Evolutionary conservation across 2,329 filamentous ascomycete species (phyloP).

Genomic region (Diaporthe sp.): DNA sequence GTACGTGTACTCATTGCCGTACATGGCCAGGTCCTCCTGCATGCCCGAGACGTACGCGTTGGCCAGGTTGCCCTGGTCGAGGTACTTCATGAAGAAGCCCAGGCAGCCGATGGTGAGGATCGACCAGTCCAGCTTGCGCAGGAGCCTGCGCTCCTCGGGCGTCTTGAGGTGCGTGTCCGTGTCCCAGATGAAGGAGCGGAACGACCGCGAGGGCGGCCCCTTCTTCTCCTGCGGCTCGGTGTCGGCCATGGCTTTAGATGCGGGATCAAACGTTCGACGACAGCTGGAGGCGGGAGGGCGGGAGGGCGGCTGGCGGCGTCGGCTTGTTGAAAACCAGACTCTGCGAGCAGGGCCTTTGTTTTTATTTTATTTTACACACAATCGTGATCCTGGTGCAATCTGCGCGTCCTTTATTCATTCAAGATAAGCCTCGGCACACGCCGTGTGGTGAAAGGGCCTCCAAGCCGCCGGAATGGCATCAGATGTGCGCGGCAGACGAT

Average conservation of each 20-base stretch:
- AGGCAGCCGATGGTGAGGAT: conserved; percentile 45
- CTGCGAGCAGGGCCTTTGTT: background rate
- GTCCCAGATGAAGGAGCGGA: conserved; percentile 50
- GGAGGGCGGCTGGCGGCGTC: too few species aligned
- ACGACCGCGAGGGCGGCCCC: conserved; percentile 9
- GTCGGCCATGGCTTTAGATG: background rate
- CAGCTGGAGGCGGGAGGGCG: too few species aligned
- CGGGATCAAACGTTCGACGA: background rate
- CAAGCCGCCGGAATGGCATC: conserved; percentile 8
- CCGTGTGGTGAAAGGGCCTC: background rate
- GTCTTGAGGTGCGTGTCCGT: conserved; percentile 48
- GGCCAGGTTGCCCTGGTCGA: conserved; percentile 47
- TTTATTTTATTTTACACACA: background rate
- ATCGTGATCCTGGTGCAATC: background rate
- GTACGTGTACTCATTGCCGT: conserved; percentile 47
- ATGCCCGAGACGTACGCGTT: conserved; percentile 47
- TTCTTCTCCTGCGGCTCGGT: background rate
- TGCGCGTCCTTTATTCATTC: background rate
- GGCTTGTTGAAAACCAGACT: too few species aligned
- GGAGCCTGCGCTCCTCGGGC: conserved; percentile 45
- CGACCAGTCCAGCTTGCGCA: conserved; percentile 47
- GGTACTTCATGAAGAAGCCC: conserved; percentile 47
- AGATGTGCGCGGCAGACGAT: conserved; percentile 12
- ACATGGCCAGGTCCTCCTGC: conserved; percentile 45
- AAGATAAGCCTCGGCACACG: background rate